Evolutionary conservation across 768 basidiomycete species (phyloP), one percentile per base, ranked within the genome.

Genomic region (Auriculariales sp.): DNA sequence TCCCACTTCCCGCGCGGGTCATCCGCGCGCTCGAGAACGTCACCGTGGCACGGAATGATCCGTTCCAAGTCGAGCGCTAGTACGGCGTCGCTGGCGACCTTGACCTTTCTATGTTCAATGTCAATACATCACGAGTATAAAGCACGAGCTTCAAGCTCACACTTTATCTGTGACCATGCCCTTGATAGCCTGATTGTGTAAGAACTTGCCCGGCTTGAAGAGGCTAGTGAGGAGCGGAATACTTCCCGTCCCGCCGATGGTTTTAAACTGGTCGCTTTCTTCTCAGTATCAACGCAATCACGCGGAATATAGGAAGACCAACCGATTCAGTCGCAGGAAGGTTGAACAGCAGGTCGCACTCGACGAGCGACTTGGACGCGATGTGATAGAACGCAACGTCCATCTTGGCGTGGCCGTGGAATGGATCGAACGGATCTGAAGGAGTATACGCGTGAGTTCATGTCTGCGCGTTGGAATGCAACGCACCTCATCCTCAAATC

Each of bases 331-430:
- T 64, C 1, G 64, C 58, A 0, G 70, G 70, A 3, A 71, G 61
- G 59, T 71, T 70, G 63, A 71, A 67, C 0, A 71, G 57, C 49
- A 72, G 59, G 52, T 72, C 71, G 15, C 67, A 70, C 49, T 68
- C 57, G 49, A 71, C 54, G 25, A 72, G 58, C 0, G 69, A 70
- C 42, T 62, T 62, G 45, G 58, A 61, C 0, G 68, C 63, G 17
- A 59, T 63, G 51, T 72, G 70, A 33, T 66, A 60, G 48, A 70
- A 69, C 2, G 69, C 66, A 30, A 71, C 58, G 53, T 71, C 70
- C 55, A 66, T 60, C 50, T 63, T 62, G n/a, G 49, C 52, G 47
- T 66, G 65, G 3, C 62, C 55, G 2, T 58, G 55, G 49, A 65
- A n/a, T n/a, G n/a, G n/a, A n/a, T n/a, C n/a, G n/a, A n/a, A n/a